phyloP scores from a whole-genome alignment of 371 early-diverging fungal species.

The Batkoa obscura region DNA sequence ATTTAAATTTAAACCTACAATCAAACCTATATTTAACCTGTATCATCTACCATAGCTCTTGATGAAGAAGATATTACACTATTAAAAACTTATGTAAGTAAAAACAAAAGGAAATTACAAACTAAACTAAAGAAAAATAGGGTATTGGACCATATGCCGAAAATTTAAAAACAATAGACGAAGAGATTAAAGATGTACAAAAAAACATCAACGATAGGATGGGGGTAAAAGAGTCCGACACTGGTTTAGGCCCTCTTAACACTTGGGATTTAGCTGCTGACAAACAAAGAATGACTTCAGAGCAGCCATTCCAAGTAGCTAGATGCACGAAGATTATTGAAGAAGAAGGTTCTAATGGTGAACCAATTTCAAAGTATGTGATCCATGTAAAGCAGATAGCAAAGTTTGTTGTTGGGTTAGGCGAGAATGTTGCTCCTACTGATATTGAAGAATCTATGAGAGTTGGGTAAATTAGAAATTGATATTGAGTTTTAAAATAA shows the following conservation, averaged over 20 bases:
- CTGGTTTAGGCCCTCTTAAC: slow-evolving; percentile 97
- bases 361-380: slow-evolving; percentile 86
- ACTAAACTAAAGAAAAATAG: slow-evolving; percentile 22
- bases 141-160: slow-evolving; percentile 94
- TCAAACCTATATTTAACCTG: background rate
- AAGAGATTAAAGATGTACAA: slow-evolving; percentile 84
- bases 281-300: slow-evolving; percentile 88
- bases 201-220: slow-evolving; percentile 95
- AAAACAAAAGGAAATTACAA: background rate
- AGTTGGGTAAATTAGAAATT: slow-evolving; percentile 61
- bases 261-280: slow-evolving; percentile 99
- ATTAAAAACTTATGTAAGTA: slow-evolving; percentile 66
- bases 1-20: too few species aligned
- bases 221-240: slow-evolving; percentile 98
- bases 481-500: background rate
- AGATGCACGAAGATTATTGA: slow-evolving; percentile 95
- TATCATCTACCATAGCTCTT: slow-evolving; percentile 28
- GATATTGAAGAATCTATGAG: slow-evolving; percentile 99
- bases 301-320: slow-evolving; percentile 96
- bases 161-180: slow-evolving; percentile 78
- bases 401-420: slow-evolving; percentile 97
- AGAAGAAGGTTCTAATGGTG: slow-evolving; percentile 26
- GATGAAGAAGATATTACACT: slow-evolving; percentile 95
- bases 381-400: slow-evolving; percentile 99
- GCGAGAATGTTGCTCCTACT: slow-evolving; percentile 89